Evolutionary conservation across 1,139 yeast genomes (phyloP), one percentile per base, ranked within the genome.

Genomic region (Geotrichum restrictum): DNA sequence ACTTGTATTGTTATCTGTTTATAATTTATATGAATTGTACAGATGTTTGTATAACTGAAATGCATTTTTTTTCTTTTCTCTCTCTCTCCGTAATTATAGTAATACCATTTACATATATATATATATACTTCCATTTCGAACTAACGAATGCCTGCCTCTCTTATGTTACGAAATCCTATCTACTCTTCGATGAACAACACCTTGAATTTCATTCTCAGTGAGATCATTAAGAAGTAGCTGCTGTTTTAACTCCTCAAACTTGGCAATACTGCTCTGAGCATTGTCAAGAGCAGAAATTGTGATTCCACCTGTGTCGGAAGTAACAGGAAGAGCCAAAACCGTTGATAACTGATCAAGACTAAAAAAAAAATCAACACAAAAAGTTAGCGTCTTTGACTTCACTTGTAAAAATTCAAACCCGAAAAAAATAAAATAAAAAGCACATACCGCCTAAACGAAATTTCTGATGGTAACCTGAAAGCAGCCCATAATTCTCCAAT

Each of bases 401-500:
- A n/a, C n/a, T 3, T 36, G 39, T 16, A 11, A 36, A 13, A 36
- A 36, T 7, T 8, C 19, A 3, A 16, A 19, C 18, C 29, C 19
- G 10, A 8, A 18, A 10, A 19, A 11, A 16, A 2, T 3, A 22
- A 38, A 38, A 8, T 3, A 22, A 22, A 10, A n/a, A n/a, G 11
- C 10, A 43, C 47, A 8, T 33, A 43, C 47, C 47, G 38, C 32
- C 47, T 32, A 59, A 66, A 22, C 13, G 57, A 56, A 56, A 70
- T 19, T 63, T 64, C 53, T 60, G 66, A 33, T 45, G 64, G 61
- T 59, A 74, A 47, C 55, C 65, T 45, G 32, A 56, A 51, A 7
- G 43, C 41, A 37, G 56, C 64, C 67, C 51, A 85, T 63, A 32
- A 69, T 59, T 43, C 47, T 16, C 47, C 65, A 37, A 83, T 70